These are phyloP conservation scores for Podospora tetraspora DNA, from an alignment of 495 filamentous ascomycete genomes.

Conservation along the genomic window DNA sequence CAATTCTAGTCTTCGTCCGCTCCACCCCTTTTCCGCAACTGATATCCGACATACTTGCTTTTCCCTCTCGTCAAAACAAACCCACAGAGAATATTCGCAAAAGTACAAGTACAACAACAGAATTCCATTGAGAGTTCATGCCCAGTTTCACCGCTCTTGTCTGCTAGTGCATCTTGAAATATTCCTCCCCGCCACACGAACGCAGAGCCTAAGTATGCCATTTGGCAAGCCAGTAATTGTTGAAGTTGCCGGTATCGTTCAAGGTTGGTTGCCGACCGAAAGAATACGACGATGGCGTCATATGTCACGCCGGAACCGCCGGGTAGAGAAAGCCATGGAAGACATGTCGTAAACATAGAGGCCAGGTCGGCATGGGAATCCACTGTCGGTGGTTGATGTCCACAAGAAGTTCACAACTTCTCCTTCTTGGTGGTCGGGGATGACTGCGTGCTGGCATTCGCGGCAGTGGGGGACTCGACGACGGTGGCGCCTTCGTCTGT, in stretches of 20 bases:
- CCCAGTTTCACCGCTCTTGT: constrained; percentile 18
- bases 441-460: constrained; percentile 44
- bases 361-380: constrained; percentile 6
- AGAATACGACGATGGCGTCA: constrained; percentile 28
- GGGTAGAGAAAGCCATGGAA: constrained; percentile 19
- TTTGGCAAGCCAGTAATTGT: constrained; percentile 23
- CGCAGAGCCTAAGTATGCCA: constrained; percentile 28
- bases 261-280: constrained; percentile 13
- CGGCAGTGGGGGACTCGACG: constrained; percentile 45
- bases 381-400: neutral
- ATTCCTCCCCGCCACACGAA: constrained; percentile 19
- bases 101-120: constrained; percentile 24
- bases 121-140: constrained; percentile 22
- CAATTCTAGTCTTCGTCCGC: constrained; percentile 27
- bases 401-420: constrained; percentile 23
- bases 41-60: constrained; percentile 21
- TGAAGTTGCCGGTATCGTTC: constrained; percentile 8
- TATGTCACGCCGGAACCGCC: constrained; percentile 25
- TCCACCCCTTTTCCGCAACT: constrained; percentile 15
- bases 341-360: constrained; percentile 14
- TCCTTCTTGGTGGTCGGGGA: constrained; percentile 47
- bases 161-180: constrained; percentile 26
- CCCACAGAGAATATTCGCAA: constrained; percentile 22
- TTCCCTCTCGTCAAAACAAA: constrained; percentile 16
- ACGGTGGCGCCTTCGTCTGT: constrained; percentile 46